These are phyloP conservation scores for Leucocoprinus birnbaumii DNA, from an alignment of 768 basidiomycete genomes.

Conservation along the genomic window DNA sequence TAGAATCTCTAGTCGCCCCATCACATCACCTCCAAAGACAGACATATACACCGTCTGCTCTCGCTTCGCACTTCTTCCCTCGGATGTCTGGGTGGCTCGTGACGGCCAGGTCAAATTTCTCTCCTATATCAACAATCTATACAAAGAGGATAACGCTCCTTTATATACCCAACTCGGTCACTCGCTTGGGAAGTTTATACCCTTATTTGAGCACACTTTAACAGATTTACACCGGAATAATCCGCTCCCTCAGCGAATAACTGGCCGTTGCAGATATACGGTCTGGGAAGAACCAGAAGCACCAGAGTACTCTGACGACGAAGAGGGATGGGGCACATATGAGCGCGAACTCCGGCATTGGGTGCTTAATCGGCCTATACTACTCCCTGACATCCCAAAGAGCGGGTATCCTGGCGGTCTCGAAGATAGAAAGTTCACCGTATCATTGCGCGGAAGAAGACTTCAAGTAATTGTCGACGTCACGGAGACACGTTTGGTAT, in stretches of 20 bases:
- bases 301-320: constrained; percentile 47
- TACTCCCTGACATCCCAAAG: constrained; percentile 41
- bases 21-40: constrained; percentile 25
- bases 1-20: constrained; percentile 18
- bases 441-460: constrained; percentile 33
- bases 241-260: constrained; percentile 38
- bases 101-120: constrained; percentile 28
- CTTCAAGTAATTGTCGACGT: constrained; percentile 42
- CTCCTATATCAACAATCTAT: constrained; percentile 55
- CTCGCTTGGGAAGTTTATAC: constrained; percentile 35
- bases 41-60: constrained; percentile 40
- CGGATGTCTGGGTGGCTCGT: constrained; percentile 34
- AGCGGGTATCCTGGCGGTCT: constrained; percentile 44
- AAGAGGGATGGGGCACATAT: constrained; percentile 42
- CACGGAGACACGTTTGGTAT: constrained; percentile 39
- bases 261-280: constrained; percentile 36
- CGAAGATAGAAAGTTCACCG: constrained; percentile 35
- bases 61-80: constrained; percentile 40
- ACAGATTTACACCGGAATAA: constrained; percentile 52
- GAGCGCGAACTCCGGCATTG: constrained; percentile 40
- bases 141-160: constrained; percentile 25
- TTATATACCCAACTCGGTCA: constrained; percentile 30
- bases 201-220: constrained; percentile 49
- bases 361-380: constrained; percentile 39
- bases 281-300: constrained; percentile 48